Base-by-base conservation (phyloP, 1,139 yeast species). In the Candida tunisiensis region DNA sequence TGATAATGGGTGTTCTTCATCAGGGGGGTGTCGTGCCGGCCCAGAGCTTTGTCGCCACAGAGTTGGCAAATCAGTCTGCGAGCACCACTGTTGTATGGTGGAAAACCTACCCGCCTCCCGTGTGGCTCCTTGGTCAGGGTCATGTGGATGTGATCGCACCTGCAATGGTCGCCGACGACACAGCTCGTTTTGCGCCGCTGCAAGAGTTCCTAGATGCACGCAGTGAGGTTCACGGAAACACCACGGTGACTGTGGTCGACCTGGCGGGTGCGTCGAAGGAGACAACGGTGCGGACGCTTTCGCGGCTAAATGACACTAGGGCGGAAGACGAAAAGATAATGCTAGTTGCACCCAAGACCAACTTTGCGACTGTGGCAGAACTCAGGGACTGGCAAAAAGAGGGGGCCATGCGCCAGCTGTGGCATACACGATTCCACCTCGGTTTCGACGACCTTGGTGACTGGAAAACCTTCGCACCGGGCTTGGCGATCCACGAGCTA, bases 101-200 rank as follows among this genome's bases (percentile, higher is more conserved):
- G 95, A 72, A 85, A 45, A 82, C 95, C 0, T 88, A 85, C 43
- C 65, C 83, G 2, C 96, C 96, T 0, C 96, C 98, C 1, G 64
- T 80, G 3, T 85, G 94, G 93, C 45, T 85, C 31, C 53, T 80
- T 26, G 79, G 75, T 3, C 36, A 0, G 42, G 34, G 51, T 15
- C 40, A 46, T 6, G 46, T 39, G 23, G 38, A 51, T 23, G 28
- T 28, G 3, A 19, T 36, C 8, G 27, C 21, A 7, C 7, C 15
- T 5, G 21, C 17, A 7, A 15, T 11, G 11, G 21, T 9, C 9
- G 5, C 19, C 19, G 8, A 17, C 19, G 4, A 17, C 19, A 4
- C 4, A 17, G 9, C 19, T 17, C 19, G 19, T 17, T 4, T 10
- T 10, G n/a, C n/a, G n/a, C 4, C 19, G 9, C 19, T n/a, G n/a